Conservation (phyloP, 2,329 filamentous ascomycete species). For the Arthrobotrys megalospora region DNA sequence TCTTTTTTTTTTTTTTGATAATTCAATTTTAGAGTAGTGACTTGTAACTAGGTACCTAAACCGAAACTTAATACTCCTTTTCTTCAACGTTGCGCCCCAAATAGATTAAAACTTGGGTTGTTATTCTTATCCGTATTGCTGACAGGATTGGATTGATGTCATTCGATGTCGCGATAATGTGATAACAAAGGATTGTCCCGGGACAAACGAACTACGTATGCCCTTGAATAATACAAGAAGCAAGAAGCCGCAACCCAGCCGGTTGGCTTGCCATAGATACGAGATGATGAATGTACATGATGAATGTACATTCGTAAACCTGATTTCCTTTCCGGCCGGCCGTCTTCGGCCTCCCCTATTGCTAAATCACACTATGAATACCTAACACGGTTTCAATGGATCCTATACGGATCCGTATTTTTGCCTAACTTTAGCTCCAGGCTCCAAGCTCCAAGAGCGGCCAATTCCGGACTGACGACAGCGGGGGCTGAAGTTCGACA, state of each 20-base stretch:
- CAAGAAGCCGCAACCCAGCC: neutral
- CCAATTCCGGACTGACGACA: slow-evolving; percentile 9
- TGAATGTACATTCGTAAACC: neutral
- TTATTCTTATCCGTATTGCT: neutral
- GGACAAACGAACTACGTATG: neutral
- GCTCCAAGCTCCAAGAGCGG: slow-evolving; percentile 1
- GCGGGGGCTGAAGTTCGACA: neutral
- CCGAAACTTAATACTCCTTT: slow-evolving; percentile 14
- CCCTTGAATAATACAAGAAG: neutral
- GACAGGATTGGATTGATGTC: neutral
- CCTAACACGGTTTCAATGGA: neutral
- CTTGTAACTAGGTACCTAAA: slow-evolving; percentile 37
- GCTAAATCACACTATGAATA: neutral
- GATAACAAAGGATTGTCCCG: neutral
- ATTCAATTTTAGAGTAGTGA: slow-evolving; percentile 15
- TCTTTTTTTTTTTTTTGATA: slow-evolving; percentile 5
- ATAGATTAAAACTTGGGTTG: neutral
- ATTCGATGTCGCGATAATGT: slow-evolving; percentile 1
- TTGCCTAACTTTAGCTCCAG: slow-evolving; percentile 14
- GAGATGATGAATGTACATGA: neutral
- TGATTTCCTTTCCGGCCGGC: slow-evolving; percentile 24
- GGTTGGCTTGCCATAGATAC: neutral
- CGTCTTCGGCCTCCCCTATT: neutral
- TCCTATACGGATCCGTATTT: slow-evolving; percentile 2
- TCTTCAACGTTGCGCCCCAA: neutral